These are phyloP conservation scores for Colletotrichum theobromicola DNA, from an alignment of 2,329 filamentous ascomycete species.

Conservation along the genomic window DNA sequence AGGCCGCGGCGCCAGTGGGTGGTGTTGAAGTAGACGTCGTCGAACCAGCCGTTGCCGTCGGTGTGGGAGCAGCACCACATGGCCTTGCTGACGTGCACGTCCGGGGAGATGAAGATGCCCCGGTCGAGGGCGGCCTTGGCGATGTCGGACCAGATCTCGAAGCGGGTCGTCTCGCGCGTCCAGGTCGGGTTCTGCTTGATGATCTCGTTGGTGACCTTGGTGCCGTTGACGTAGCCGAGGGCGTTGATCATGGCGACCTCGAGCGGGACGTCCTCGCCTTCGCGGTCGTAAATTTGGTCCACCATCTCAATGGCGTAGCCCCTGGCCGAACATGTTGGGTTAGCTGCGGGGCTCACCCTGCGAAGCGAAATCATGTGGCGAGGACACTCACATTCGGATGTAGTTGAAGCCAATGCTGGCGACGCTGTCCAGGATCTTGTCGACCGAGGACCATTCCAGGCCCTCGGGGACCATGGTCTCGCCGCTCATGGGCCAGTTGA, in stretches of 20 bases:
- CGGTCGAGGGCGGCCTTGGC: constrained; percentile 21
- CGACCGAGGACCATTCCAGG: constrained; percentile 57
- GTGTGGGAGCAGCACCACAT: constrained; percentile 51
- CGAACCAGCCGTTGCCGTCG: constrained; percentile 61
- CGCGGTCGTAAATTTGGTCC: constrained; percentile 50
- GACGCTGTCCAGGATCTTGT: constrained; percentile 51
- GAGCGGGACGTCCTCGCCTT: constrained; percentile 42
- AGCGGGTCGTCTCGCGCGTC: constrained; percentile 55
- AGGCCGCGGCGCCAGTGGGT: constrained; percentile 60
- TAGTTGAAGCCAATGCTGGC: constrained; percentile 60
- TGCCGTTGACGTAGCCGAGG: constrained; percentile 52
- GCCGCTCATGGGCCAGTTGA: constrained; percentile 59
- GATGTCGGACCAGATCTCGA: constrained; percentile 42
- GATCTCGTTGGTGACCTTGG: constrained; percentile 48
- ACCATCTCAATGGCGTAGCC: constrained; percentile 64
- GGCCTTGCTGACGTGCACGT: constrained; percentile 45
- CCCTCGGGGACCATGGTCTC: constrained; percentile 64
- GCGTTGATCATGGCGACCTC: constrained; percentile 41
- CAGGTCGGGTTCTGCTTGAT: constrained; percentile 58
- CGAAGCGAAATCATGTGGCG: background rate
- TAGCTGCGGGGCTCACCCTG: background rate
- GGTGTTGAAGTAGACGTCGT: constrained; percentile 58
- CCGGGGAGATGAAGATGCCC: constrained; percentile 44
- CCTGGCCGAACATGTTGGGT: constrained; percentile 15
- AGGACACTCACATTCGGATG: constrained; percentile 44